These are phyloP conservation scores for Prillingera fragicola DNA, from an alignment of 1,284 basidiomycete genomes.

Conservation along the genomic window DNA sequence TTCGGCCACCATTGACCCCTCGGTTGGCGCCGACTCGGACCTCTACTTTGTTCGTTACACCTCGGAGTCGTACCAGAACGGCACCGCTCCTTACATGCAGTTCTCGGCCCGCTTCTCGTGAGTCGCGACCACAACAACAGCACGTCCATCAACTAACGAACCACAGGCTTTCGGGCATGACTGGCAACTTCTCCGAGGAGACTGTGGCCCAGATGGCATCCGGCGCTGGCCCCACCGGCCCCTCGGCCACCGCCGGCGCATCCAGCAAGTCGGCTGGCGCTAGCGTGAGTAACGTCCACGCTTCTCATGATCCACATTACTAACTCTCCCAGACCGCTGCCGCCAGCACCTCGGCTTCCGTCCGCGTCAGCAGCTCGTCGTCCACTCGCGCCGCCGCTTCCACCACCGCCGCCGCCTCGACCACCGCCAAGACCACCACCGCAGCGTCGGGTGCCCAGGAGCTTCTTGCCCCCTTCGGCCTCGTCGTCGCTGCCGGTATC, in stretches of 20 bases:
- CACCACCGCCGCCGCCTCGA: slow-evolving; percentile 6
- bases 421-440: slow-evolving; percentile 5
- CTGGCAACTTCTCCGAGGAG: slow-evolving; percentile 40
- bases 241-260: slow-evolving; percentile 3
- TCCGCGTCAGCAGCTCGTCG: slow-evolving; percentile 9
- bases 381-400: slow-evolving; percentile 3
- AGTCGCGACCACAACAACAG: slow-evolving; percentile 7
- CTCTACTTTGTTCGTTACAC: slow-evolving; percentile 57
- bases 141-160: background rate
- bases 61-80: slow-evolving; percentile 55
- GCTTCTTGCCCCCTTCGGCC: slow-evolving; percentile 15
- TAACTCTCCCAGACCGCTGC: slow-evolving; percentile 3
- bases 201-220: slow-evolving; percentile 1
- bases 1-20: slow-evolving; percentile 57
- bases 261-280: slow-evolving; percentile 1
- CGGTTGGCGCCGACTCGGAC: slow-evolving; percentile 57
- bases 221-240: slow-evolving; percentile 5
- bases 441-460: slow-evolving; percentile 11
- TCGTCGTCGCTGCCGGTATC: slow-evolving; percentile 22
- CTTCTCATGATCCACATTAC: too few species aligned
- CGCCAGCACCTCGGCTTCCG: slow-evolving; percentile 5
- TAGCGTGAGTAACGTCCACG: slow-evolving; percentile 5
- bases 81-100: slow-evolving; percentile 54
- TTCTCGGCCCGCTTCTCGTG: slow-evolving; percentile 71
- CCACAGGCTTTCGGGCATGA: slow-evolving; percentile 26